phyloP scores from a whole-genome alignment of 1,284 basidiomycete genomes.

The Sanghuangporus baumii region DNA sequence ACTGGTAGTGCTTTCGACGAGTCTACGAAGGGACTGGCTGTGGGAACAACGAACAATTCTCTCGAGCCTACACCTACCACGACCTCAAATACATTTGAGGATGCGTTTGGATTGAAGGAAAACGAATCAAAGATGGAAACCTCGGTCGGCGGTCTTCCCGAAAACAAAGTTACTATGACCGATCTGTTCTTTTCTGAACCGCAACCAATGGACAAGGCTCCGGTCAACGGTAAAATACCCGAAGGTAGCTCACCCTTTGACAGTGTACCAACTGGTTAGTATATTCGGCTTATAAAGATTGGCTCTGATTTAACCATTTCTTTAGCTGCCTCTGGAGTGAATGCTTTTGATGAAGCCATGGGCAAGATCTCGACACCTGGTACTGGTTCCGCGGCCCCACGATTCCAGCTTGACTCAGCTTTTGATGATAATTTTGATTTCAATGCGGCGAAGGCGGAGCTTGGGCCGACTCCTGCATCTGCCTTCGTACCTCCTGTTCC shows the following conservation, averaged over 20 bases:
- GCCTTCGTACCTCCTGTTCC: conserved; percentile 16
- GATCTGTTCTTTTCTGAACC: conserved; percentile 13
- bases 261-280: neutral
- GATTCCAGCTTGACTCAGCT: conserved; percentile 60
- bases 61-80: conserved; percentile 19
- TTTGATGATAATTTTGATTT: conserved; percentile 92
- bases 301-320: neutral
- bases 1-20: conserved; percentile 1
- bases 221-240: conserved; percentile 1
- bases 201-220: neutral
- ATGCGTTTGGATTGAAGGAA: conserved; percentile 52
- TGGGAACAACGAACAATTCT: conserved; percentile 20
- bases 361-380: conserved; percentile 41
- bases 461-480: conserved; percentile 21
- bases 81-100: conserved; percentile 44
- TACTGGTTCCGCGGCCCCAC: conserved; percentile 33
- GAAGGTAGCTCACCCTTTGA: conserved; percentile 1
- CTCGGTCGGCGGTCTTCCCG: conserved; percentile 28
- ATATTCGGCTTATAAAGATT: neutral
- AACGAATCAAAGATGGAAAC: conserved; percentile 24
- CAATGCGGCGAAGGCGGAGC: conserved; percentile 41
- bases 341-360: conserved; percentile 71
- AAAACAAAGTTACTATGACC: conserved; percentile 2
- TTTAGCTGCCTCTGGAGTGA: conserved; percentile 38
- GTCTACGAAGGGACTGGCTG: conserved; percentile 27